phyloP scores from a whole-genome alignment of 2,329 filamentous ascomycete species.

The Paraconiothyrium sp. region DNA sequence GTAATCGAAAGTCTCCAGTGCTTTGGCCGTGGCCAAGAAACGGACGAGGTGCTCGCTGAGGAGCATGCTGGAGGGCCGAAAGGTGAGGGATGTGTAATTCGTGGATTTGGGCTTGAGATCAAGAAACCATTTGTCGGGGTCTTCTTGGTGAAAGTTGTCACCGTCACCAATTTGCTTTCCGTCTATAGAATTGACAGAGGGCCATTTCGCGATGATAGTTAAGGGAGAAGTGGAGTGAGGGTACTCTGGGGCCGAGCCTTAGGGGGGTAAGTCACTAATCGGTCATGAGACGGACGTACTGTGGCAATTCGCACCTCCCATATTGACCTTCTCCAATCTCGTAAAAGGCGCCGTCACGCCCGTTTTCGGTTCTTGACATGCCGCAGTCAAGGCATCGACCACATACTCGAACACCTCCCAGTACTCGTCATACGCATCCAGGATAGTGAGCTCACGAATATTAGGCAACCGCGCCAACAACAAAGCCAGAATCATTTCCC shows the following conservation, averaged over 20 bases:
- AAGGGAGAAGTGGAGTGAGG: background rate
- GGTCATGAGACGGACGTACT: background rate
- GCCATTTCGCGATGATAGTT: background rate
- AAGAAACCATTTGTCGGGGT: background rate
- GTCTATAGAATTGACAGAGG: background rate
- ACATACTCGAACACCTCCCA: background rate
- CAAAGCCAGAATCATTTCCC: background rate
- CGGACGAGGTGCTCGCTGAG: conserved; percentile 1
- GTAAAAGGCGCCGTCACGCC: background rate
- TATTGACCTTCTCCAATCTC: background rate
- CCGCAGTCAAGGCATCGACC: background rate
- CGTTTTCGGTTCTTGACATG: background rate
- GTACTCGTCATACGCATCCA: background rate
- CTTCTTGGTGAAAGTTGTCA: background rate
- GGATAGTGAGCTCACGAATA: background rate
- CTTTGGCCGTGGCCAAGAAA: background rate
- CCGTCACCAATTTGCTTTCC: background rate
- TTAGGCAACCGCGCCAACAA: background rate
- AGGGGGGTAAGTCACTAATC: too few species aligned
- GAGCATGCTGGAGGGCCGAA: background rate
- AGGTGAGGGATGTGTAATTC: background rate
- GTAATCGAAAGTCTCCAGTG: background rate
- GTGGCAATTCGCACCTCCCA: background rate
- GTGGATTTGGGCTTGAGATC: background rate
- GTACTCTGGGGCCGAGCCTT: background rate